Conservation (phyloP, 176 grass and related monocot genomes). For the Musa beccarii region DNA sequence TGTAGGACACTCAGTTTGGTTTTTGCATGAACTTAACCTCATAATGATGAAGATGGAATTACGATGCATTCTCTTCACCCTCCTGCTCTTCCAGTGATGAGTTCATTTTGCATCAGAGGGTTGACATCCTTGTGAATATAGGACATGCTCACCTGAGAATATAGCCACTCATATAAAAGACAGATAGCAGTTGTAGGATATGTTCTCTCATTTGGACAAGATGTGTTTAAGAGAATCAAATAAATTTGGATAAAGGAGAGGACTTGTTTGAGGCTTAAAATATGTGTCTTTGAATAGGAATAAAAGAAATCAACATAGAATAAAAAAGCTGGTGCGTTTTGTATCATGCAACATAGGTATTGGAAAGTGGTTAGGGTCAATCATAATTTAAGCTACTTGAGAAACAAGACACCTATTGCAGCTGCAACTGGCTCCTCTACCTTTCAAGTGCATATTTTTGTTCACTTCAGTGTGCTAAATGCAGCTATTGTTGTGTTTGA, state of each 20-base stretch:
- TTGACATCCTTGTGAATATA: no score
- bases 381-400: background rate
- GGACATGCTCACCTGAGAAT: no score
- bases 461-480: background rate
- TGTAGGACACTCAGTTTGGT: no score
- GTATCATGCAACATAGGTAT: background rate
- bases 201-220: no score
- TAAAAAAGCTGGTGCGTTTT: no score
- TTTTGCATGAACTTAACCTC: no score
- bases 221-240: background rate
- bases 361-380: background rate
- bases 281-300: background rate
- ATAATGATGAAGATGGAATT: no score
- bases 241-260: background rate
- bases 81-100: no score
- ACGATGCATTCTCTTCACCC: no score
- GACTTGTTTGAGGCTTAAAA: background rate
- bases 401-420: background rate
- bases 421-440: background rate
- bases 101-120: no score
- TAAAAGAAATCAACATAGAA: background rate
- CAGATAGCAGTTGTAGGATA: no score
- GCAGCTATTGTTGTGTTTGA: conserved; percentile 9
- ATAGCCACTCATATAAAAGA: no score
- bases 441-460: background rate